These are phyloP conservation scores for Backusella liffmaniae DNA, from an alignment of 192 early-diverging fungal species.

Conservation along the genomic window DNA sequence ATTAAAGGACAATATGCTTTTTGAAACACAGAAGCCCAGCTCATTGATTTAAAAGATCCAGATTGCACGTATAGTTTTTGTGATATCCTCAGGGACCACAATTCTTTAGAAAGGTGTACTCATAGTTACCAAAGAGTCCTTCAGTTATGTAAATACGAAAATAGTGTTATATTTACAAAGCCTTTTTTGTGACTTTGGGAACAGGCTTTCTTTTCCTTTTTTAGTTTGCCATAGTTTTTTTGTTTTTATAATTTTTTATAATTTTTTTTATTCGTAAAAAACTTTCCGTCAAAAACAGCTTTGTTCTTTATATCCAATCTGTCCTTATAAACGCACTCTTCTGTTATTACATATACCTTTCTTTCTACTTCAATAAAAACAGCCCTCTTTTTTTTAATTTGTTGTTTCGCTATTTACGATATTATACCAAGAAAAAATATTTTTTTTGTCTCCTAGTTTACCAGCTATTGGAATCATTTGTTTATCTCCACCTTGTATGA, in stretches of 20 bases:
- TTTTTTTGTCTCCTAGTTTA: neutral
- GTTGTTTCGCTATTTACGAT: neutral
- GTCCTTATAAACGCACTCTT: neutral
- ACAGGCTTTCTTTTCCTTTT: neutral
- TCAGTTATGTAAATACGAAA: too few species aligned
- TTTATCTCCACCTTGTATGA: neutral
- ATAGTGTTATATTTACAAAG: too few species aligned
- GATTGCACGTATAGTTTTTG: too few species aligned
- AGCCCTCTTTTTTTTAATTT: neutral
- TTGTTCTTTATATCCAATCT: neutral
- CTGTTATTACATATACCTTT: neutral
- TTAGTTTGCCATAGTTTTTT: neutral
- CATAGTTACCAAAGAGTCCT: neutral
- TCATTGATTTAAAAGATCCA: neutral
- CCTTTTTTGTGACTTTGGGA: neutral
- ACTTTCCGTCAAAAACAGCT: neutral
- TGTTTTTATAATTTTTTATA: neutral
- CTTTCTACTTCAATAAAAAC: neutral
- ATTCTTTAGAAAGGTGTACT: neutral
- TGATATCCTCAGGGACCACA: neutral
- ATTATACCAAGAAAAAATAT: neutral
- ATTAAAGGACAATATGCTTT: neutral
- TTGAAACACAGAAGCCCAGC: neutral
- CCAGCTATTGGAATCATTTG: neutral
- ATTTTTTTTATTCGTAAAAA: neutral